Conservation (phyloP, 257 asterid species). For the Fraxinus cuspidata region DNA sequence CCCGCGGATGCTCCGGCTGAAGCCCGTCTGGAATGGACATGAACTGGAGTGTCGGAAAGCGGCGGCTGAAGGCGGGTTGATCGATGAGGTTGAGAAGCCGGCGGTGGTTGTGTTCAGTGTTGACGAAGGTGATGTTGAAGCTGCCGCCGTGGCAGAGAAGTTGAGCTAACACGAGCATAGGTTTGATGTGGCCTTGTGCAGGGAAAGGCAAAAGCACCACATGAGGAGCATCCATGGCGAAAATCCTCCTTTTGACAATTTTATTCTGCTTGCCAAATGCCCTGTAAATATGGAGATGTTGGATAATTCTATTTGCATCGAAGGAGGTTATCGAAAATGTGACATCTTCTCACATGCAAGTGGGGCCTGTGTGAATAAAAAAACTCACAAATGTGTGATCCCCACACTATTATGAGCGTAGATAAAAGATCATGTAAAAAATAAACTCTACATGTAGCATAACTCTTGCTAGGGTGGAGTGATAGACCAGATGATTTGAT, state of each 20-base stretch:
- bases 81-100: constrained; percentile 23
- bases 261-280: no score
- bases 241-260: constrained; percentile 8
- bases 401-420: no score
- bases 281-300: no score
- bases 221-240: constrained; percentile 39
- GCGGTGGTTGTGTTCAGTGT: constrained; percentile 39
- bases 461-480: no score
- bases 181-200: constrained; percentile 54
- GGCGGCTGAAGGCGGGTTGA: constrained; percentile 24
- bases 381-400: no score
- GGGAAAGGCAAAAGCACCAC: constrained; percentile 46
- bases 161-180: constrained; percentile 48
- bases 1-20: constrained; percentile 42
- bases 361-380: no score
- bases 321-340: no score
- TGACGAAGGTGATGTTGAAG: constrained; percentile 40
- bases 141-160: constrained; percentile 36
- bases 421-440: no score
- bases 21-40: constrained; percentile 45
- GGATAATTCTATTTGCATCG: no score
- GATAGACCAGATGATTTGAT: no score
- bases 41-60: constrained; percentile 31
- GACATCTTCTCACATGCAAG: no score
- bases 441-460: no score